phyloP scores from a whole-genome alignment of 345 rosid species.

The Salix suchowensis region DNA sequence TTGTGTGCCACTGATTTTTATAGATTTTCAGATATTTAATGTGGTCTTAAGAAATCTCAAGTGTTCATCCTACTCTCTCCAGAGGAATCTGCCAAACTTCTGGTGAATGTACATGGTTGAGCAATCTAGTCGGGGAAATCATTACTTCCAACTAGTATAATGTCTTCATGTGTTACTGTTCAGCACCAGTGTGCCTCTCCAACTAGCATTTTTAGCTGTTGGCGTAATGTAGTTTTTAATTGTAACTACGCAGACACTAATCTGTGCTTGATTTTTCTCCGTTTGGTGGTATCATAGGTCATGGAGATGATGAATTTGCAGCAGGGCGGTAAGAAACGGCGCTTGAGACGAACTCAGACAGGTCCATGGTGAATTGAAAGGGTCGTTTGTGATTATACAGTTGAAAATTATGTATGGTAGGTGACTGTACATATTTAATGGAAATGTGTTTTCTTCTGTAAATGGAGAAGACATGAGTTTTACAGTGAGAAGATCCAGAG shows the following conservation, averaged over 20 bases:
- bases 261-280: not conserved
- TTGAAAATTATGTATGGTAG: conserved; percentile 22
- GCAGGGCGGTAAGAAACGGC: conserved; percentile 50
- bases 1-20: too few species aligned
- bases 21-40: too few species aligned
- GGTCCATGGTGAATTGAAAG: conserved; percentile 71
- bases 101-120: not conserved
- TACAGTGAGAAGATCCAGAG: conserved; percentile 5
- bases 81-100: not conserved
- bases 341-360: conserved; percentile 80
- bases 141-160: not conserved
- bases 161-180: not conserved
- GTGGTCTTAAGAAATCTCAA: too few species aligned
- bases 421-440: conserved; percentile 40
- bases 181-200: not conserved
- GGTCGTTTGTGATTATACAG: conserved; percentile 19
- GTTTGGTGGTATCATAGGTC: conserved; percentile 35
- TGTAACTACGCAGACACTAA: not conserved
- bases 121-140: not conserved
- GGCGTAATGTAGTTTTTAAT: not conserved
- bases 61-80: too few species aligned
- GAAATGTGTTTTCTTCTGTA: conserved; percentile 19
- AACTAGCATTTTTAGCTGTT: not conserved
- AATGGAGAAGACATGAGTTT: conserved; percentile 13
- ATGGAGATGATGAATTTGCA: conserved; percentile 55